These are phyloP conservation scores for Paecilomyces sp. DNA, from an alignment of 2,329 filamentous ascomycete genomes.

Conservation along the genomic window DNA sequence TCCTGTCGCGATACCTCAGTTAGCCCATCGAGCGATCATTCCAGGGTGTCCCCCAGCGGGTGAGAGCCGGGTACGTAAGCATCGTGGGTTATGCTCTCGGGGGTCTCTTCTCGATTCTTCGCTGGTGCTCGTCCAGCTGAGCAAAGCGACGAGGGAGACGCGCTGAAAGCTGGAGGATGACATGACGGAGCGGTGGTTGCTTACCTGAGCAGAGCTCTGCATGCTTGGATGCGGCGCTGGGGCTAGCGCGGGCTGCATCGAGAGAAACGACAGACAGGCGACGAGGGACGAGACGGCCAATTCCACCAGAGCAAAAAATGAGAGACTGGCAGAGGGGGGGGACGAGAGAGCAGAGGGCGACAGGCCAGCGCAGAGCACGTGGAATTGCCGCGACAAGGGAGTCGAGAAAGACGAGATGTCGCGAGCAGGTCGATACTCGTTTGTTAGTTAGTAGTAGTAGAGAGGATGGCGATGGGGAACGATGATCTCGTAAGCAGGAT, in stretches of 20 bases:
- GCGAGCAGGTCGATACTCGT: background rate
- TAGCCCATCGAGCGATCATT: constrained; percentile 5
- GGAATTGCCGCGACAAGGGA: constrained; percentile 8
- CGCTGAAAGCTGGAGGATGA: constrained; percentile 20
- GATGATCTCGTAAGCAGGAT: constrained; percentile 19
- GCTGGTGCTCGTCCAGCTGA: background rate
- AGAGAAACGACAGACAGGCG: constrained; percentile 9
- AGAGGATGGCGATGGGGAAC: background rate
- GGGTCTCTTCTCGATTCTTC: background rate
- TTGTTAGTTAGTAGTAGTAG: background rate
- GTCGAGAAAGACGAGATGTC: background rate
- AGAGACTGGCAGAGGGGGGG: constrained; percentile 1
- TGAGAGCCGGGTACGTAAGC: background rate
- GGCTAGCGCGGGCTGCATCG: constrained; percentile 41
- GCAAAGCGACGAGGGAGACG: background rate
- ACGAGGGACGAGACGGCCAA: constrained; percentile 9
- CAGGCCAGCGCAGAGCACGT: background rate
- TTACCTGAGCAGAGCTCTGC: constrained; percentile 49
- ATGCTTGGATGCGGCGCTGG: constrained; percentile 43
- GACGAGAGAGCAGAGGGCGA: background rate
- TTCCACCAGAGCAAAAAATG: constrained; percentile 6
- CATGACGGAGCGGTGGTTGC: constrained; percentile 36
- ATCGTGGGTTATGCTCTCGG: constrained; percentile 1
- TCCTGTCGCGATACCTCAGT: constrained; percentile 22
- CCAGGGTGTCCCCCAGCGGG: background rate